Conservation (phyloP, 495 filamentous ascomycete genomes). For the Penicillium dipodomyicola region DNA sequence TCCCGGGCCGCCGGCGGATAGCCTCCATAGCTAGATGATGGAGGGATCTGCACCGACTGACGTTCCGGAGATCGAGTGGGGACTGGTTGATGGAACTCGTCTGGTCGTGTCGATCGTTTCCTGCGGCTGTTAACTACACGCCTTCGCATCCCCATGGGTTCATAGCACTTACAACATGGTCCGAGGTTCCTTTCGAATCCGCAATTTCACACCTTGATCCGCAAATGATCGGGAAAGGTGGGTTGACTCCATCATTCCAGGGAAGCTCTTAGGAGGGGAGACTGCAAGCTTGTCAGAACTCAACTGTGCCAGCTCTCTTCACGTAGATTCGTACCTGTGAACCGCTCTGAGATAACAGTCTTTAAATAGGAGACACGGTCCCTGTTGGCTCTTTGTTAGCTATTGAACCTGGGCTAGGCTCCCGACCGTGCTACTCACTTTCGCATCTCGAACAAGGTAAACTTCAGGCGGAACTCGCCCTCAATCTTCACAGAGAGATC, state of each 20-base stretch:
- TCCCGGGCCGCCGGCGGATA: slow-evolving; percentile 40
- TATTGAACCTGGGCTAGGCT: neutral
- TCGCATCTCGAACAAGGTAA: slow-evolving; percentile 82
- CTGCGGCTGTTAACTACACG: slow-evolving; percentile 26
- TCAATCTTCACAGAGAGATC: slow-evolving; percentile 84
- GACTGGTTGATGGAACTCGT: slow-evolving; percentile 38
- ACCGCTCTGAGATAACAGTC: slow-evolving; percentile 68
- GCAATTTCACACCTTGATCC: slow-evolving; percentile 88
- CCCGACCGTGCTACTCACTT: slow-evolving; percentile 50
- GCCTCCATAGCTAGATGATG: slow-evolving; percentile 30
- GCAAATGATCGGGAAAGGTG: slow-evolving; percentile 89
- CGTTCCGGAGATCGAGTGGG: slow-evolving; percentile 45
- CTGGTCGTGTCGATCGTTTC: slow-evolving; percentile 42
- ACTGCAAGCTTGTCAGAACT: slow-evolving; percentile 47
- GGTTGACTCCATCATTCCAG: slow-evolving; percentile 87
- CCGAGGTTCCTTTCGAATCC: slow-evolving; percentile 82
- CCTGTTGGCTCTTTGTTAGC: slow-evolving; percentile 23
- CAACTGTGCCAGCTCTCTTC: neutral
- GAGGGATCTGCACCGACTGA: slow-evolving; percentile 41
- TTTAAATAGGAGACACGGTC: slow-evolving; percentile 64
- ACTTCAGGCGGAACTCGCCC: slow-evolving; percentile 75
- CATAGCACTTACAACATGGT: slow-evolving; percentile 49
- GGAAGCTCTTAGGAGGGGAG: slow-evolving; percentile 73
- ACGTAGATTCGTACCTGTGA: slow-evolving; percentile 55
- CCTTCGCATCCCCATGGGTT: neutral